Base-by-base conservation (phyloP, 129 eudicot species). In the Flaveria linearis region DNA sequence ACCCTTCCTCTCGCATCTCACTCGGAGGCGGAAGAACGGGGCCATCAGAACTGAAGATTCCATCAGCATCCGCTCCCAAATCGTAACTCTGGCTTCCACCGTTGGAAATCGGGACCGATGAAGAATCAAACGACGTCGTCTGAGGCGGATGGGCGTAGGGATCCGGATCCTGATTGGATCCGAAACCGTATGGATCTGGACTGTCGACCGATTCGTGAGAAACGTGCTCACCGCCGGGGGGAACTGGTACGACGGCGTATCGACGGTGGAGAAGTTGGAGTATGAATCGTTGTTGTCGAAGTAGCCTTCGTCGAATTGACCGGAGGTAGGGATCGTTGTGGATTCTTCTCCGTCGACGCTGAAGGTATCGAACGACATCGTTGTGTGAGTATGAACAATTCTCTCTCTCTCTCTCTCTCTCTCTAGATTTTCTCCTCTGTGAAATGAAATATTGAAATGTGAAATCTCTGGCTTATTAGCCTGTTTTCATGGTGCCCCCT, bases 1-100 rank as follows among this genome's bases (percentile, higher is more conserved):
- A 87, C 0, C 97, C 98, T 76, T 88, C 98, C 60, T 88, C 96
- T 0, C 82, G 82, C 97, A 93, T 90, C 77, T 90, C 92, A 63
- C 75, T 81, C 0, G 97, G 97, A 71, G 97, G 93, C 5, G 98
- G 98, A 33, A 93, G 96, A 77, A 94, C 81, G 25, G 97, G 96
- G 11, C 99, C 99, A 79, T 91, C 99, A 16, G 91, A 84, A 71
- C 78, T 79, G 74, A 94, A 94, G 4, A 91, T 45, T 45, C 93
- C 97, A 9, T 91, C 98, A 5, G 86, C 69, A 63, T 87, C 93
- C 17, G 62, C 88, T 30, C 79, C 91, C 4, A 78, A 46, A 66
- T 80, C 89, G 51, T 84, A 94, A 7, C 84, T 74, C 61, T 81
- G 84, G n/a, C 82, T 95, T 17, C 84, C 85, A 1, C 99, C 99